These are phyloP conservation scores for Tremella yokohamensis DNA, from an alignment of 768 basidiomycete genomes.

Conservation along the genomic window DNA sequence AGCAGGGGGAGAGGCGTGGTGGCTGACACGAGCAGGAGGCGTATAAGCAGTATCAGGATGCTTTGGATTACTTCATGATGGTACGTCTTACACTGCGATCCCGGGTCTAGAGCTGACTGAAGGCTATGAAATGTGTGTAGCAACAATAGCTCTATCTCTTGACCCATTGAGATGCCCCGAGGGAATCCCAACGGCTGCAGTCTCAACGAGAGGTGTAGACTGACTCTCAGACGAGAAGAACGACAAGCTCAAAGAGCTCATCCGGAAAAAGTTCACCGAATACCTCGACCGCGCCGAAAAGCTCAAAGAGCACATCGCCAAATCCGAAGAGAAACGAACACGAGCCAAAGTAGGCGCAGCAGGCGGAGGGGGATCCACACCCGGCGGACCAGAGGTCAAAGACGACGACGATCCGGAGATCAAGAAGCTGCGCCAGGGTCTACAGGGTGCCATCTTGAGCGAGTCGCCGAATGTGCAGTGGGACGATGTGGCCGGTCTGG, in stretches of 20 bases:
- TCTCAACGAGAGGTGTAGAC: not conserved
- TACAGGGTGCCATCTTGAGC: conserved; percentile 78
- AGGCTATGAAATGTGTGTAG: conserved; percentile 48
- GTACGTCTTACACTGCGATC: conserved; percentile 53
- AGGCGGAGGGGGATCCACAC: conserved; percentile 48
- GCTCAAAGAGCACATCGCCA: conserved; percentile 75
- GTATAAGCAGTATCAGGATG: conserved; percentile 90
- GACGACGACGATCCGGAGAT: conserved; percentile 85
- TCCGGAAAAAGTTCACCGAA: conserved; percentile 81
- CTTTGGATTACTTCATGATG: conserved; percentile 97
- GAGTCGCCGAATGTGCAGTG: conserved; percentile 95
- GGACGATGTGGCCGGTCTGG: conserved; percentile 97
- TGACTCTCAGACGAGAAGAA: conserved; percentile 81
- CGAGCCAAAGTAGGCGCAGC: conserved; percentile 58
- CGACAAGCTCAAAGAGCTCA: conserved; percentile 80
- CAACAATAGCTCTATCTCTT: not conserved
- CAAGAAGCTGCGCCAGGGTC: conserved; percentile 91
- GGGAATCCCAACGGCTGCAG: no score
- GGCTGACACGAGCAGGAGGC: conserved; percentile 58
- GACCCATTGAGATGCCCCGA: no score
- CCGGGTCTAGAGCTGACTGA: conserved; percentile 8
- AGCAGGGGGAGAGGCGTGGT: not conserved
- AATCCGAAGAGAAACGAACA: conserved; percentile 64
- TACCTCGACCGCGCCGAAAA: conserved; percentile 89
- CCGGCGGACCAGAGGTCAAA: conserved; percentile 51